Conservation (phyloP, 345 rosid species). For the Moricandia moricandioides region DNA sequence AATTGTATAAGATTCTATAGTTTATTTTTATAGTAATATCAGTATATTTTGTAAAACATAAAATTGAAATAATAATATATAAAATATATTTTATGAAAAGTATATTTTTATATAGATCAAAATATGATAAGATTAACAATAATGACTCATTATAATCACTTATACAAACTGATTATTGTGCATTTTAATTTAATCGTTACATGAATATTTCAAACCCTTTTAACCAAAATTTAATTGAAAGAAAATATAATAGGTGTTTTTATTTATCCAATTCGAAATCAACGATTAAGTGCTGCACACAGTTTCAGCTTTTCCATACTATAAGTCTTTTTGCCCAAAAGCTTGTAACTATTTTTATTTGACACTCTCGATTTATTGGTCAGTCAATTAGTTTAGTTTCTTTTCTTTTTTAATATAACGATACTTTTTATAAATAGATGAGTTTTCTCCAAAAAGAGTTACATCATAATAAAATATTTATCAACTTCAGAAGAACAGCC, state of each 20-base stretch:
- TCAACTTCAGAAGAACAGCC: too few species aligned
- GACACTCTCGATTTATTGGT: not conserved
- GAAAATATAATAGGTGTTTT: not conserved
- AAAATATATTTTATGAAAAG: not conserved
- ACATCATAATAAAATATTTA: too few species aligned
- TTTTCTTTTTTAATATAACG: too few species aligned
- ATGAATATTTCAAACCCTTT: not conserved
- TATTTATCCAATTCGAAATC: not conserved
- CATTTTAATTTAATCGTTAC: not conserved
- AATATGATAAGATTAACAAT: too few species aligned
- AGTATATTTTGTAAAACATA: too few species aligned
- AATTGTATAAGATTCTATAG: not conserved
- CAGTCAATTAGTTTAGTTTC: not conserved
- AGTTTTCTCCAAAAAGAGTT: too few species aligned
- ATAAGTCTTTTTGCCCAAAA: not conserved
- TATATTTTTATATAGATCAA: not conserved
- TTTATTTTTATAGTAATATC: too few species aligned
- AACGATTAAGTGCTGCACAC: not conserved
- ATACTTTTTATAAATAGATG: too few species aligned
- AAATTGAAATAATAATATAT: too few species aligned
- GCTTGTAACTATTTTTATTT: not conserved
- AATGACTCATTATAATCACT: not conserved
- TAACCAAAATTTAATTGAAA: not conserved
- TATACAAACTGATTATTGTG: not conserved
- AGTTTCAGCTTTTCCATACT: not conserved